These are phyloP conservation scores for Wickerhamomyces rabaulensis DNA, from an alignment of 805 yeast species.

Conservation along the genomic window DNA sequence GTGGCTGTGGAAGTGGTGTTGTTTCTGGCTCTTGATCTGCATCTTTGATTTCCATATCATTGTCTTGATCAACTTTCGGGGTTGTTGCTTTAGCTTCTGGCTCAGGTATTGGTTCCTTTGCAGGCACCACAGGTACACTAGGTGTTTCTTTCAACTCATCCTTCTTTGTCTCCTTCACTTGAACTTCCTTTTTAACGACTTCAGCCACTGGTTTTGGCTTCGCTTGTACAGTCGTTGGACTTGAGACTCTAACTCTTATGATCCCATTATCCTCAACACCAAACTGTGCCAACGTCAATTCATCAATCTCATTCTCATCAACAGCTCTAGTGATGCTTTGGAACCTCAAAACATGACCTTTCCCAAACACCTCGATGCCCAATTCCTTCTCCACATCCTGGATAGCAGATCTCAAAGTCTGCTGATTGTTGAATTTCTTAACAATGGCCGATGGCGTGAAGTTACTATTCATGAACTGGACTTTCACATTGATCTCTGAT, in stretches of 20 bases:
- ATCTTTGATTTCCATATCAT: not conserved
- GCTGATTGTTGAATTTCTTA: constrained; percentile 17
- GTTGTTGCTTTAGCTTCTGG: not conserved
- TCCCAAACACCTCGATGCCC: constrained; percentile 14
- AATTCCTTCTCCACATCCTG: constrained; percentile 14
- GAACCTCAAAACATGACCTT: constrained; percentile 13
- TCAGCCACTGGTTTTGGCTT: not conserved
- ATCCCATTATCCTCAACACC: constrained; percentile 23
- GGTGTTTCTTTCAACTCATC: not conserved
- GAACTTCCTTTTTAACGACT: not conserved
- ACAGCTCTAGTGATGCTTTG: constrained; percentile 16
- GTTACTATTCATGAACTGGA: constrained; percentile 24
- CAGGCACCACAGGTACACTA: too few species aligned
- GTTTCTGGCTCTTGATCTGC: not conserved
- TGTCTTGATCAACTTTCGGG: not conserved
- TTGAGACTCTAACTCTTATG: constrained; percentile 16
- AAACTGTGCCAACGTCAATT: constrained; percentile 9
- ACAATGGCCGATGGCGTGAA: constrained; percentile 21
- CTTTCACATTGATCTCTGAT: constrained; percentile 24
- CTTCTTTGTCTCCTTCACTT: not conserved
- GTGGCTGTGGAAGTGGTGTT: constrained; percentile 3
- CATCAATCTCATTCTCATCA: constrained; percentile 9
- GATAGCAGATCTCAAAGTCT: constrained; percentile 12
- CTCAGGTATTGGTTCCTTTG: not conserved
- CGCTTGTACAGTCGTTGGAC: not conserved